A percentile compares a stretch with the other conserved stretches of the same genome.
phyloP scores from a whole-genome alignment of 1,139 yeast genomes.

The Saccharomyces hybrid region DNA sequence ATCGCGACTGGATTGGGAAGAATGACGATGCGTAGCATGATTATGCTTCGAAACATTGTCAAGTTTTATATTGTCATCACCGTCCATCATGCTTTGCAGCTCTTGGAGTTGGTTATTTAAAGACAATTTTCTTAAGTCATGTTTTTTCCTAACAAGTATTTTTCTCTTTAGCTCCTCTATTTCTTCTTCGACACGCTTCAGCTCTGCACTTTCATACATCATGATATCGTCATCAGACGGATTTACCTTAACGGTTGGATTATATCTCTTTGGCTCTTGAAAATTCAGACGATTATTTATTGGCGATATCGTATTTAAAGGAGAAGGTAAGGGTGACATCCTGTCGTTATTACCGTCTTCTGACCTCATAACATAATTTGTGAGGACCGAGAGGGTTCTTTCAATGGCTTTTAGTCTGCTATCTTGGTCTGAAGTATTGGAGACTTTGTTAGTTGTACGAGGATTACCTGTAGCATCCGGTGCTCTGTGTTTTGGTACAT shows the following conservation, averaged over 20 bases:
- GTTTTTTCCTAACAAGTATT: constrained; percentile 24
- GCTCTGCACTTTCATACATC: constrained; percentile 27
- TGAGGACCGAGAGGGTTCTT: neutral
- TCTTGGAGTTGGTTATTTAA: constrained; percentile 26
- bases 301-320: neutral
- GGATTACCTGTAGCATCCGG: neutral
- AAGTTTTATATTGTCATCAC: constrained; percentile 2
- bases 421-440: neutral
- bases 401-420: neutral
- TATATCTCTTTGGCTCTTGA: neutral
- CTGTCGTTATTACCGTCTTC: neutral
- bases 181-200: constrained; percentile 26
- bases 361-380: neutral
- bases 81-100: constrained; percentile 10
- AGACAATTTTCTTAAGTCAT: constrained; percentile 28
- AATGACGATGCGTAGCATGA: neutral
- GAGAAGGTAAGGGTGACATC: neutral
- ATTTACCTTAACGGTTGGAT: neutral
- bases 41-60: constrained; percentile 2
- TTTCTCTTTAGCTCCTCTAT: constrained; percentile 24
- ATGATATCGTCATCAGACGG: constrained; percentile 29
- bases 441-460: neutral
- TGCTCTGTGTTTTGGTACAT: neutral
- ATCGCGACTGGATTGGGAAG: neutral
- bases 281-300: neutral